Conservation (phyloP, 805 yeast genomes). For the Pichia ethanolica region DNA sequence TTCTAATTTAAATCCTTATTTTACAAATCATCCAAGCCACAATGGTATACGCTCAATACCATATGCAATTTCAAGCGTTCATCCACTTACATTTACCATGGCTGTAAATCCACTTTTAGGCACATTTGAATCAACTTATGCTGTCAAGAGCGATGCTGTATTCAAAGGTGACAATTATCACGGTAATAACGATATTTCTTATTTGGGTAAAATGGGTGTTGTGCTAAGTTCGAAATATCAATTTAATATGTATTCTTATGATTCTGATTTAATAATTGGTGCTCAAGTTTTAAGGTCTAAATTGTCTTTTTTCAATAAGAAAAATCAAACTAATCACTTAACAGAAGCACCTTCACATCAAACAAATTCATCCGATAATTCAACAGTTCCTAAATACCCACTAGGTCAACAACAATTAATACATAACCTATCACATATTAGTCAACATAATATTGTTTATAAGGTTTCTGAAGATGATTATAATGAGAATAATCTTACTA, state of each 20-base stretch:
- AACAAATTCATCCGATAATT: background rate
- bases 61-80: slow-evolving; percentile 6
- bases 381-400: background rate
- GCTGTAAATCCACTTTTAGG: slow-evolving; percentile 88
- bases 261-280: slow-evolving; percentile 80
- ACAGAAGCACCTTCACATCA: background rate
- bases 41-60: slow-evolving; percentile 5
- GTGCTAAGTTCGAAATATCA: slow-evolving; percentile 81
- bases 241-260: slow-evolving; percentile 85
- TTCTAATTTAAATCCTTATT: background rate
- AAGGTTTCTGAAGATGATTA: slow-evolving; percentile 2
- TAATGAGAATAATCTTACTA: background rate
- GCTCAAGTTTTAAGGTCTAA: slow-evolving; percentile 65
- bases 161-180: slow-evolving; percentile 26
- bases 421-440: background rate
- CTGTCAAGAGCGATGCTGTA: slow-evolving; percentile 68
- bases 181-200: background rate
- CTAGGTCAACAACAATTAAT: background rate
- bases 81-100: slow-evolving; percentile 82
- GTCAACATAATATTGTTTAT: slow-evolving; percentile 7
- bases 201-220: slow-evolving; percentile 5
- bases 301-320: background rate
- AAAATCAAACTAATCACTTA: too few relatives aligned
- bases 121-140: slow-evolving; percentile 77
- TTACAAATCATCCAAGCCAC: background rate